Base-by-base conservation (phyloP, 2,329 filamentous ascomycete genomes). In the Lojkania enalia region DNA sequence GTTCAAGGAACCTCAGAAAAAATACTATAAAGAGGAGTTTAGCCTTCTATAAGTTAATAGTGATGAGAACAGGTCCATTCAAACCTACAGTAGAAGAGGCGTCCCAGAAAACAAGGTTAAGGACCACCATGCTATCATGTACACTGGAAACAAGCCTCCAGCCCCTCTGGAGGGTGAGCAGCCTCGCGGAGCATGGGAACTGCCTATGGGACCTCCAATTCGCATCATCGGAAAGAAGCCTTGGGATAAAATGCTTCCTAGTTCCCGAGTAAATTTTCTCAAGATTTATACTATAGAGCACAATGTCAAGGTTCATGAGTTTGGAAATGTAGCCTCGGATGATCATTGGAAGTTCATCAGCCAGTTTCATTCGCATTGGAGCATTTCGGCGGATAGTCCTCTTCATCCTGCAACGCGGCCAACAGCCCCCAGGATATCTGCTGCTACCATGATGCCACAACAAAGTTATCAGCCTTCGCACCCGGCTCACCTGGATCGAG, bases 271-370 rank as follows among this genome's bases (percentile, higher is more conserved):
- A 13, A 54, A 58, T 13, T 60, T 49, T 29, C 36, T 27, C 7
- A 60, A 58, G 16, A 45, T 52, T 11, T 61, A 60, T 30, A 57
- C 57, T 1, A 46, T 61, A 2, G 58, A 61, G 37, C 54, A 60
- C 35, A 60, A 60, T 21, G 54, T 60, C 19, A 61, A 61, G 23
- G 49, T 58, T 5, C 44, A 48, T 20, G 49, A 57, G 16, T 60
- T 60, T 35, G 56, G 56, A 2, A 18, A 39, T 5, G 56, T 58
- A 3, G 19, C 25, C 15, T 1, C 19, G 5, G 33, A 40, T 12
- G 31, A 31, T 36, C 21, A 43, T 15, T 20, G 14, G 12, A 27
- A 30, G 32, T 23, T 46, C 1, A 23, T 35, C 4, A 2, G 18
- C 9, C 30, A 43, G 3, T 54, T 38, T 15, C 44, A 42, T 3